A percentile compares a stretch with the other conserved stretches of the same genome.
phyloP scores from a whole-genome alignment of 2,329 filamentous ascomycete species.

The Lachnum nothofagi region DNA sequence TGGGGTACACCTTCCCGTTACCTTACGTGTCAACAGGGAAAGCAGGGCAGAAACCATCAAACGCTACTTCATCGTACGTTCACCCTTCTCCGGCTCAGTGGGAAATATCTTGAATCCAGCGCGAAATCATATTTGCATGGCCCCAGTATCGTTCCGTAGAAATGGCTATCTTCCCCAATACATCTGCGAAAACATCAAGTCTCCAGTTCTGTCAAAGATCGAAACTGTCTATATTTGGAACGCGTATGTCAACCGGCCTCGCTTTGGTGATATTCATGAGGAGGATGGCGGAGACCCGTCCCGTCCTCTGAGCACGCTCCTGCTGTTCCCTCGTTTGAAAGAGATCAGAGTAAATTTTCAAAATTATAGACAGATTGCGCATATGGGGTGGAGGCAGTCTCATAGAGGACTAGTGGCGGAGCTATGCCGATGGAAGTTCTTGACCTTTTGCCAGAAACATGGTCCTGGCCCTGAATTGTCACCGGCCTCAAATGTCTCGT shows the following conservation, averaged over 20 bases:
- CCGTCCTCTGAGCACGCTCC: background rate
- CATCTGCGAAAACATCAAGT: too few relatives aligned
- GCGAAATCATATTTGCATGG: background rate
- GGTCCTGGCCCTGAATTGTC: too few relatives aligned
- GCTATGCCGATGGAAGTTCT: too few relatives aligned
- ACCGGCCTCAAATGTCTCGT: too few relatives aligned
- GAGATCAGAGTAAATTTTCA: background rate
- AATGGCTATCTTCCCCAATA: too few relatives aligned
- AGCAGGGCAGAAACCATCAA: background rate
- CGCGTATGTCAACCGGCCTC: background rate
- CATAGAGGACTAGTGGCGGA: background rate
- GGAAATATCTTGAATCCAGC: background rate
- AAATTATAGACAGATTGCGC: background rate
- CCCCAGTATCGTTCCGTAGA: too few relatives aligned
- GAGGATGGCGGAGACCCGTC: background rate
- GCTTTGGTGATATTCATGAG: background rate
- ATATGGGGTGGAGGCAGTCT: background rate
- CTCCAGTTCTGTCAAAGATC: too few relatives aligned
- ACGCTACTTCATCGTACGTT: background rate
- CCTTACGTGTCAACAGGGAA: background rate
- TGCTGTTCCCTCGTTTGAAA: background rate
- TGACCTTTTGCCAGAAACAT: too few relatives aligned
- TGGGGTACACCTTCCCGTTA: background rate
- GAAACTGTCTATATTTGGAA: background rate
- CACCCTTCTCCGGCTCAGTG: fast-evolving